Conservation (phyloP, 257 asterid species). For the Solanum dulcamara region DNA sequence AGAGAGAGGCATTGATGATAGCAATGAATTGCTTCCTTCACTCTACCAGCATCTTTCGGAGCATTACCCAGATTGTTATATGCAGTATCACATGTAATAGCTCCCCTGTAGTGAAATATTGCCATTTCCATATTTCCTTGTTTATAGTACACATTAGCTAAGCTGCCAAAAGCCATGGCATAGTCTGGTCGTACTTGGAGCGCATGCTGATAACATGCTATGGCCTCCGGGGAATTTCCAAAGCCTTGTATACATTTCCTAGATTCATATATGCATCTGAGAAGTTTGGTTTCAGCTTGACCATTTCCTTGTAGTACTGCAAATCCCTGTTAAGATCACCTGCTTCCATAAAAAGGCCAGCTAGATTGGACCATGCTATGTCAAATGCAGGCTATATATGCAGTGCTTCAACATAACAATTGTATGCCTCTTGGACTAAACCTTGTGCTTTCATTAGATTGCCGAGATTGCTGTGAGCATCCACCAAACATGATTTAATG, state of each 20-base stretch:
- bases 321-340: constrained; percentile 85
- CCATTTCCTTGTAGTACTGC: constrained; percentile 99
- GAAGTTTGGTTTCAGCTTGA: constrained; percentile 90
- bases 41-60: constrained; percentile 89
- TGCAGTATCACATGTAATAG: constrained; percentile 87
- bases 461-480: constrained; percentile 98
- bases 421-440: constrained; percentile 83
- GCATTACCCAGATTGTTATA: constrained; percentile 98
- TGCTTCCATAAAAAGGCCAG: constrained; percentile 95
- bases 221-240: constrained; percentile 94
- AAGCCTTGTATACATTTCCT: constrained; percentile 98
- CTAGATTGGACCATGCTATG: constrained; percentile 99
- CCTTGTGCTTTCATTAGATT: constrained; percentile 99
- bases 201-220: constrained; percentile 78
- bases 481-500: constrained; percentile 87
- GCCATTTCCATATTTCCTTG: constrained; percentile 97
- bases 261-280: constrained; percentile 85
- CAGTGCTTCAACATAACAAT: constrained; percentile 86
- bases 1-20: constrained; percentile 90
- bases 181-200: constrained; percentile 87
- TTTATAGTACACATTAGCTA: constrained; percentile 88
- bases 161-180: constrained; percentile 89
- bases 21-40: constrained; percentile 89
- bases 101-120: constrained; percentile 77
- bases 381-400: constrained; percentile 92